Evolutionary conservation across 2,329 filamentous ascomycete species (phyloP), one percentile per base, ranked within the genome.

Genomic region (Fusarium tjaetaba): DNA sequence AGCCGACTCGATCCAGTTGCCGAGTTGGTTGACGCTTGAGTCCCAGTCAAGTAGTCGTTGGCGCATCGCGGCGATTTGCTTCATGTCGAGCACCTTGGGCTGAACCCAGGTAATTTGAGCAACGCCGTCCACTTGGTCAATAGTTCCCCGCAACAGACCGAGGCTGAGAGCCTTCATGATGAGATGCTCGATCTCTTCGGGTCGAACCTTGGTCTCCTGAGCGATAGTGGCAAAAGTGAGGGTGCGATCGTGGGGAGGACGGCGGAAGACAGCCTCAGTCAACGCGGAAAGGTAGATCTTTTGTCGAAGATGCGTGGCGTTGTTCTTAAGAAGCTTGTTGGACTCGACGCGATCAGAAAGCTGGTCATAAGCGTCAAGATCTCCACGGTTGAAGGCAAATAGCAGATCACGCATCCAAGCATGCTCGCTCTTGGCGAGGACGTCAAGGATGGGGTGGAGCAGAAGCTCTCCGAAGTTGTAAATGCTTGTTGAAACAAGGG

Each of bases 381-480:
- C 96, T 76, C 96, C 96, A 52, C 95, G 92, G 87, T 99, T 99
- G 87, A 98, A 99, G 66, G 96, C 95, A 80, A 98, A 97, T 51
- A 99, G 91, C n/a, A 99, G 91, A 48, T 98, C 94, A 72, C 95
- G 93, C 73, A 99, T 89, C 96, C 96, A 99, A 58, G 91, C 87
- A 81, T 92, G 89, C 30, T 92, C 91, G 77, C 92, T 90, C 79
- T 87, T 87, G 30, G 82, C 80, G 59, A 99, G 90, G 26, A 93
- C 92, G 80, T 97, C 94, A 72, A 99, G 91, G 80, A 99, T 97
- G 7, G 96, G 96, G 82, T 99, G 96, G 76, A 99, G 90, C 38
- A 99, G 90, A n/a, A 99, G 92, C 87, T 99, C 96, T 82, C 96
- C 96, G 78, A 99, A 99, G 87, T 99, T 99, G 90, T 99, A 98